Conservation (phyloP, 306 rosid genomes). For the Pueraria montana region DNA sequence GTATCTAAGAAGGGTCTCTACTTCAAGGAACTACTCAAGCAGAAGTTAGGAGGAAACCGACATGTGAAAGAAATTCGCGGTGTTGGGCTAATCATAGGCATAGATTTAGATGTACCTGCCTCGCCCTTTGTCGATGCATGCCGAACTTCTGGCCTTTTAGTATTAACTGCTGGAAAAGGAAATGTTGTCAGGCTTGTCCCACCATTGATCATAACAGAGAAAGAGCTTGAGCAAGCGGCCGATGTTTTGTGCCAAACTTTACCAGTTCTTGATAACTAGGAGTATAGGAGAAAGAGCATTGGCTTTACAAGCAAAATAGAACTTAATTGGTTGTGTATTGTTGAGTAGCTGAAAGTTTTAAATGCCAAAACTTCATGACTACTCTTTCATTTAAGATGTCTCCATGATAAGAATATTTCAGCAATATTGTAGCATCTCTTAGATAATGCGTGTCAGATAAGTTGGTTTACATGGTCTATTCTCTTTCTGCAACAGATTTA, state of each 20-base stretch:
- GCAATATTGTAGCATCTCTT: neutral
- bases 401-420: constrained; percentile 6
- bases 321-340: constrained; percentile 13
- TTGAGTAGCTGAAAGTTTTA: neutral
- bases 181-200: constrained; percentile 91
- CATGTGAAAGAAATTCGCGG: constrained; percentile 87
- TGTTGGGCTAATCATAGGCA: constrained; percentile 78
- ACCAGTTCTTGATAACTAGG: constrained; percentile 68
- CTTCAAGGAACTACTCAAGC: constrained; percentile 75
- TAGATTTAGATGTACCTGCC: constrained; percentile 81
- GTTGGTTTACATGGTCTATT: neutral
- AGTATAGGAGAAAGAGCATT: constrained; percentile 39
- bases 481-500: neutral
- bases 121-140: constrained; percentile 79
- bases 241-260: constrained; percentile 63
- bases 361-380: neutral
- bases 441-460: neutral
- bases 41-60: constrained; percentile 72
- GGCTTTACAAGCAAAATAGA: neutral
- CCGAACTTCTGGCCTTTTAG: constrained; percentile 73
- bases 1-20: constrained; percentile 75
- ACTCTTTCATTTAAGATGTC: constrained; percentile 16
- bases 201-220: constrained; percentile 82
- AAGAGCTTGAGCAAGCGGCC: constrained; percentile 78
- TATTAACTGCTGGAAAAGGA: constrained; percentile 90